Base-by-base conservation (phyloP, 106 monocot genomes). In the Platanthera zijinensis region DNA sequence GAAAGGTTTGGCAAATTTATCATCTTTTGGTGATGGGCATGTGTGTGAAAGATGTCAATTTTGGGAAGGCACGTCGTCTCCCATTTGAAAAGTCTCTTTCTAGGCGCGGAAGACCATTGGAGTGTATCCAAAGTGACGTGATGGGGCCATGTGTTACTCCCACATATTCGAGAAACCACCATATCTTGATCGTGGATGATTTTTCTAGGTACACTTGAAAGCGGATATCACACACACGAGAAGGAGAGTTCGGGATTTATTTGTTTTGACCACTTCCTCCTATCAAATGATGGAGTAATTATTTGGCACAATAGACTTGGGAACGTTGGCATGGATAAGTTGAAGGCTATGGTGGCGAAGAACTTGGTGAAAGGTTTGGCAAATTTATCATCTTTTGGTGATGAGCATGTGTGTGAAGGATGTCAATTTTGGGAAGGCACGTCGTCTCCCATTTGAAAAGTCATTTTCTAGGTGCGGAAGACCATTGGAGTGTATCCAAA, bases 91-190 rank as follows among this genome's bases (percentile, higher is more conserved):
- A 50, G 15, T 74, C 50, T 6, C 1, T 21, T 7, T 19, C 13
- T 7, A 63, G 73, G 28, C 32, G 63, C 10, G 74, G 63, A 2
- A 19, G 15, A 51, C 48, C 49, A 2, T 80, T 80, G 25, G 51
- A 75, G 8, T 18, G 61, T 10, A 22, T 74, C 12, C 51, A 74
- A 51, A 80, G 50, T 63, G 73, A 80, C 74, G 8, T 80, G 61
- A 75, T 80, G 48, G 64, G 50, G 4, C 45, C 50, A 5, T 32
- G 32, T 32, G 32, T 2, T 32, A 32, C 32, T 32, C 32, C 32
- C 2, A 32, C 32, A 32, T 32, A 51, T 6, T 15, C 0, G 8
- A 64, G 66, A 45, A 13, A 2, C 14, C 6, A 30, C 80, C 5
- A 74, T 28, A 25, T 50, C 46, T 10, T 15, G 71, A 48, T 49